Base-by-base conservation (phyloP, 345 rosid genomes). In the Limnanthes douglasii region DNA sequence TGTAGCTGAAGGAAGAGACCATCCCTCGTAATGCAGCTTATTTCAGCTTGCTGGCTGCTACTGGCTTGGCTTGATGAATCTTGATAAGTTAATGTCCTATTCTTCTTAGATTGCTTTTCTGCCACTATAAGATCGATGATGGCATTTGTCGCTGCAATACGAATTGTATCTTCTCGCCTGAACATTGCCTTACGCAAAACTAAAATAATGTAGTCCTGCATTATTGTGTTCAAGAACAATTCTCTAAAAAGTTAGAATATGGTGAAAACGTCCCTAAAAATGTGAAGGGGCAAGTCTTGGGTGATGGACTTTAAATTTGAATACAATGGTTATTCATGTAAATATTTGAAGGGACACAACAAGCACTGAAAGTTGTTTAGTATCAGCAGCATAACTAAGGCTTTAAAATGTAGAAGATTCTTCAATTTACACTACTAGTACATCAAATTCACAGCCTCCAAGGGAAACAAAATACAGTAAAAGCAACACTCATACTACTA, bases 11-110 rank as follows among this genome's bases (percentile, higher is more conserved):
- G 75, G 31, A 75, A 78, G 41, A 84, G 83, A 62, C 48, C 53
- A 33, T 64, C 68, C 20, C 62, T 59, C 27, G 38, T 37, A 43
- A 50, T 50, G 44, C 53, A 20, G 43, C 61, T 64, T 22, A 57
- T 56, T 51, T 68, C 81, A 49, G 71, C 61, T 39, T 75, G 86
- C 64, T 84, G 95, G 60, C 95, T 84, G 68, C 73, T 45, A 51
- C 95, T 75, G 48, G 95, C 80, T 70, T 84, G 86, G 69, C 95
- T 84, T 51, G 81, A 68, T 17, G 95, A 73, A 52, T 84, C 93
- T 66, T 73, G 81, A 51, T 65, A 54, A 48, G 66, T 51, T 59
- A 74, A 52, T 20, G 42, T 51, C 46, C 61, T 48, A 45, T 59
- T 61, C 45, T 32, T 55, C 51, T 54, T 68, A 49, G 73, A 51